Base-by-base conservation (phyloP, 805 yeast species). In the Ogataea minuta region DNA sequence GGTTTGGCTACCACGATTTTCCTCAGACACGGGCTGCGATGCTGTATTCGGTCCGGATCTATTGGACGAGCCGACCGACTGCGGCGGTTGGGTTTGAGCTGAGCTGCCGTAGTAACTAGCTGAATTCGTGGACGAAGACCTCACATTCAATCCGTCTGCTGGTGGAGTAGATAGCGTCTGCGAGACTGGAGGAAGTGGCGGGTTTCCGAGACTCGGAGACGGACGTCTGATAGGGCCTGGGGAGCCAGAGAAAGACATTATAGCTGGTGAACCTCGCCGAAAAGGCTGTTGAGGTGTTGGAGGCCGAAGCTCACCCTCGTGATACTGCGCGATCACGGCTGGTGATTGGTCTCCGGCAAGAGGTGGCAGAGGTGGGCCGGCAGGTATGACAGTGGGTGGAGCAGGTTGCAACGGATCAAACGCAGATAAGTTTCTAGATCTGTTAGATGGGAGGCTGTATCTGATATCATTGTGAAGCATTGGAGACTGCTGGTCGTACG, bases 341-440 rank as follows among this genome's bases (percentile, higher is more conserved):
- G 48, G 48, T 5, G 48, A 27, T 20, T 40, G 45, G 11, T 44
- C 42, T 6, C 26, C 33, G 2, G 41, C 16, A 17, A 24, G 31
- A 12, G 34, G 31, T 10, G 43, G 43, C 3, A 15, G 44, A 9
- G 41, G 46, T 30, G 48, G 31, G 12, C 43, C 20, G 13, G 35
- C 9, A 13, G 45, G 14, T 5, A 41, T 26, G 23, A 38, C 13
- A 10, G 46, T 26, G 9, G 43, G 40, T 9, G 50, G 39, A 3
- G 44, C 43, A 9, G 59, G 57, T 34, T 52, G 63, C 29, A 62
- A 43, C 3, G 67, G 66, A 38, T 58, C 68, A 45, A 61, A 62
- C 13, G 70, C 63, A 10, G 75, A 69, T 23, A 60, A 54, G 43
- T 70, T 70, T 31, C 76, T 59, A 9, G 63, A 54, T 34, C 56